Evolutionary conservation across 495 filamentous ascomycete genomes (phyloP).

Genomic region (Rostrohypoxylon terebratum): DNA sequence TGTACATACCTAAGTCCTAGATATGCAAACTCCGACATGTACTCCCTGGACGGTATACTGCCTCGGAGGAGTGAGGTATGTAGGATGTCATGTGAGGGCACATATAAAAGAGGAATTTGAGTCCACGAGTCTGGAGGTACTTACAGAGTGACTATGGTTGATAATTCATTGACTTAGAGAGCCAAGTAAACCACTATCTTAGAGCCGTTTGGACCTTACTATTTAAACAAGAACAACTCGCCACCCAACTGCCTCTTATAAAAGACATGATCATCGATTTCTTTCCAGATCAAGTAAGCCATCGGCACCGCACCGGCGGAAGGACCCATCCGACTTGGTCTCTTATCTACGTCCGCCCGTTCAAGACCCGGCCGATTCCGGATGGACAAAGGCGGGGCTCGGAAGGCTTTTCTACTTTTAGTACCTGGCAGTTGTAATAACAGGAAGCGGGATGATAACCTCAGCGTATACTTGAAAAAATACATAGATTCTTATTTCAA

Average conservation of each 20-base stretch:
- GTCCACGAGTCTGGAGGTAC: too few relatives aligned
- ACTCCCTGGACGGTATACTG: too few relatives aligned
- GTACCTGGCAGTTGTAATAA: not conserved
- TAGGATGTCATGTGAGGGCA: too few relatives aligned
- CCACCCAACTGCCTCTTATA: not conserved
- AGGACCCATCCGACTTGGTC: not conserved
- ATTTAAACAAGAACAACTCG: not conserved
- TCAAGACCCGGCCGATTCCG: constrained; percentile 29
- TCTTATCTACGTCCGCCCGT: constrained; percentile 18
- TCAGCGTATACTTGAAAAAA: not conserved
- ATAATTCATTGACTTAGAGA: too few relatives aligned
- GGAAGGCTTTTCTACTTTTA: not conserved
- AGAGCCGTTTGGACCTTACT: too few relatives aligned
- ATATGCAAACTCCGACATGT: too few relatives aligned
- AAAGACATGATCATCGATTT: not conserved
- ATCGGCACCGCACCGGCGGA: constrained; percentile 21
- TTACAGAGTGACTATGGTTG: too few relatives aligned
- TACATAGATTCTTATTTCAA: not conserved
- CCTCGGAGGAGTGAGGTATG: too few relatives aligned
- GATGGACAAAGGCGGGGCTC: constrained; percentile 28
- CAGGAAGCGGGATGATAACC: not conserved
- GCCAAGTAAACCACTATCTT: too few relatives aligned
- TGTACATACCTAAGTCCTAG: too few relatives aligned
- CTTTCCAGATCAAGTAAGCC: not conserved
- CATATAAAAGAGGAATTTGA: too few relatives aligned